These are phyloP conservation scores for Letharia lupina DNA, from an alignment of 495 filamentous ascomycete species.

Conservation along the genomic window DNA sequence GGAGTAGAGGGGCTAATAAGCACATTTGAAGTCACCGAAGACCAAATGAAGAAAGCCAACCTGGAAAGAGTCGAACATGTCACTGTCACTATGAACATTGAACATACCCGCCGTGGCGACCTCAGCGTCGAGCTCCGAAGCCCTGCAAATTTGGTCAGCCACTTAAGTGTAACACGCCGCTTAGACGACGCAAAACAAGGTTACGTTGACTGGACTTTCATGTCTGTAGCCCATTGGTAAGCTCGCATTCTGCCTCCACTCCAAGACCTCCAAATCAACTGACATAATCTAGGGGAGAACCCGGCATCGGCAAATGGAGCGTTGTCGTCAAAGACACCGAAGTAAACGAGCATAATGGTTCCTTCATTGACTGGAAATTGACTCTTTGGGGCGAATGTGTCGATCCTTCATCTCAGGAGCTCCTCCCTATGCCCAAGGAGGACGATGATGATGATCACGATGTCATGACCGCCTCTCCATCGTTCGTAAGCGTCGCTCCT, in stretches of 20 bases:
- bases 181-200: constrained; percentile 55
- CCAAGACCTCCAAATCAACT: constrained; percentile 14
- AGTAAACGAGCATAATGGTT: constrained; percentile 66
- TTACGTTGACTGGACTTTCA: constrained; percentile 98
- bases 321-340: constrained; percentile 80
- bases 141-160: constrained; percentile 70
- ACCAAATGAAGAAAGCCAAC: constrained; percentile 73
- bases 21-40: constrained; percentile 64
- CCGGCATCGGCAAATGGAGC: constrained; percentile 79
- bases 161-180: constrained; percentile 66
- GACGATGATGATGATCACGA: constrained; percentile 77
- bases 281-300: constrained; percentile 63
- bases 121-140: constrained; percentile 87
- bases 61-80: constrained; percentile 83
- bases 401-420: constrained; percentile 58
- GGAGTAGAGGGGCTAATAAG: constrained; percentile 73
- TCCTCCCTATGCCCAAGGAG: constrained; percentile 76
- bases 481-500: constrained; percentile 44
- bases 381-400: constrained; percentile 87
- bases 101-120: constrained; percentile 79
- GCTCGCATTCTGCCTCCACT: neutral
- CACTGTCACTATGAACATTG: constrained; percentile 93
- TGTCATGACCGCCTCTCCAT: constrained; percentile 43
- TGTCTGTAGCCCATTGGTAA: constrained; percentile 94
- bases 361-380: constrained; percentile 85